Base-by-base conservation (phyloP, 78 protist genomes). In the Isochrysis galbana region DNA sequence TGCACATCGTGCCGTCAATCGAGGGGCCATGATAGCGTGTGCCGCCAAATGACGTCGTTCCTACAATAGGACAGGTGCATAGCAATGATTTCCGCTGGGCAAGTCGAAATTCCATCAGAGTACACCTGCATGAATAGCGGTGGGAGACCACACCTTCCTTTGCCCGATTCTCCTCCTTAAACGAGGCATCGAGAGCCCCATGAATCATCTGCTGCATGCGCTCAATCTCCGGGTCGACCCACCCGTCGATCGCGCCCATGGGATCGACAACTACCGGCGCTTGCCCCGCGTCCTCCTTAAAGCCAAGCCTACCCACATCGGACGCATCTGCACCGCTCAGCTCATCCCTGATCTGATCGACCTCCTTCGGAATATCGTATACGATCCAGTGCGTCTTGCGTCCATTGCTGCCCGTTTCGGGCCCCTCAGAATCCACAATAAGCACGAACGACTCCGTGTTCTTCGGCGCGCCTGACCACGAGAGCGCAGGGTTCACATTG, bases 241-340 rank as follows among this genome's bases (percentile, higher is more conserved):
- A 80, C 19, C 88, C 88, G 51, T 42, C 87, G 17, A 78, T 42
- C 39, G 14, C 7, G 4, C 51, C 88, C 88, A 80, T 80, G 23
- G 88, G 88, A 23, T 80, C 88, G 38, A 80, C 88, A 5, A 80
- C 88, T 22, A 80, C 51, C 4, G 88, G 88, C 55, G 51, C 88
- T 5, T 80, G 88, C 39, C 88, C 88, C 48, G 88, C 88, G 39
- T 80, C 88, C 26, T 80, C 88, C 54, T 80, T 80, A 46, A 80
- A 44, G 47, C 88, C 88, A 11, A 80, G 38, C 34, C 88, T 32
- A 4, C 26, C 34, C 23, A 80, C 88, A 38, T 44, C 55, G 26
- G 88, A 80, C 2, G 88, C 34, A 39, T 51, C 88, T 0, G 55
- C 51, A 34, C 88, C 88, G 38, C 29, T 11, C 26, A 80, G 88